Conservation (phyloP, 2,329 filamentous ascomycete species). For the Colletotrichum sp. region DNA sequence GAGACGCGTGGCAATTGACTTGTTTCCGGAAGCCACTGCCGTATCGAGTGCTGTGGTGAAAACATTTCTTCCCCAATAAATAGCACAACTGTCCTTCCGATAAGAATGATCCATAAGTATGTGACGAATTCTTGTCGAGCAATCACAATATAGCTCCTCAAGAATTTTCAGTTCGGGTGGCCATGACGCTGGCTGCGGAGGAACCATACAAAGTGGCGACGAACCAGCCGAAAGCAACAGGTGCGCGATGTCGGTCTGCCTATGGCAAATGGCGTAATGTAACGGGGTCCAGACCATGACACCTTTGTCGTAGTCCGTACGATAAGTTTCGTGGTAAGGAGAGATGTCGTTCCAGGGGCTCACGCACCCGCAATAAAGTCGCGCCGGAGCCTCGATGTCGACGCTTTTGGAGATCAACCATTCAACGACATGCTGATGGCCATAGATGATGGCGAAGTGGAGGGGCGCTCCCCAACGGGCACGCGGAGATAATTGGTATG, state of each 20-base stretch:
- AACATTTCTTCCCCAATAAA: neutral
- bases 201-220: neutral
- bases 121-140: no score
- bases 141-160: neutral
- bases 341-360: accelerated
- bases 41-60: neutral
- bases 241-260: neutral
- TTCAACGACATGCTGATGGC: neutral
- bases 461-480: neutral
- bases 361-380: neutral
- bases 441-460: neutral
- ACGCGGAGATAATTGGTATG: neutral
- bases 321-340: no score
- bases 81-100: neutral
- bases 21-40: neutral
- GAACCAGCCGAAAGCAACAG: neutral
- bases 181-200: neutral
- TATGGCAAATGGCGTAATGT: neutral
- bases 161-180: neutral
- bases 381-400: neutral
- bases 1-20: neutral
- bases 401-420: neutral
- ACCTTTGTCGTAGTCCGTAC: no score
- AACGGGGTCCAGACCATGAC: neutral
- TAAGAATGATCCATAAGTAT: neutral